A percentile compares a stretch with the other conserved stretches of the same genome.
phyloP scores from a whole-genome alignment of 805 yeast genomes.

The Danielia oregonensis region DNA sequence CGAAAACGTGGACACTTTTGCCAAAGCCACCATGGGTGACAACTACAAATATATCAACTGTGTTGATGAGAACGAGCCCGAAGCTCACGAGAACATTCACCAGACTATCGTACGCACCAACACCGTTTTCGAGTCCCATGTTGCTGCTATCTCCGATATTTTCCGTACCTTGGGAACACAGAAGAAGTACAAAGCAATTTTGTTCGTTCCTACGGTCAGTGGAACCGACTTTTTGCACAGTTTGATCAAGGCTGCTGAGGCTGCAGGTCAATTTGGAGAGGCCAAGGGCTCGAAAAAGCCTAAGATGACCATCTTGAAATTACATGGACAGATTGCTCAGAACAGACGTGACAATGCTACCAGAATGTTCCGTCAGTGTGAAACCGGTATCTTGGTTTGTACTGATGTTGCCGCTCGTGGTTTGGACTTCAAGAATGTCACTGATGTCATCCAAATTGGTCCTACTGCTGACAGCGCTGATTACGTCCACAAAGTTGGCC shows the following conservation, averaged over 20 bases:
- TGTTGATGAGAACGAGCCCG: slow-evolving; percentile 68
- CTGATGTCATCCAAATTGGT: slow-evolving; percentile 82
- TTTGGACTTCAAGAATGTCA: slow-evolving; percentile 86
- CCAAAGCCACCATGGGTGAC: slow-evolving; percentile 51
- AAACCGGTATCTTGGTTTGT: slow-evolving; percentile 63
- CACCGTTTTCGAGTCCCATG: slow-evolving; percentile 53
- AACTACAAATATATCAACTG: slow-evolving; percentile 67
- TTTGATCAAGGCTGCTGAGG: slow-evolving; percentile 22
- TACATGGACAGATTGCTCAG: slow-evolving; percentile 79
- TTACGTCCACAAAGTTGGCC: slow-evolving; percentile 89
- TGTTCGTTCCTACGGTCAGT: slow-evolving; percentile 76
- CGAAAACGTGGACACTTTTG: slow-evolving; percentile 60
- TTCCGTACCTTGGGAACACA: slow-evolving; percentile 32
- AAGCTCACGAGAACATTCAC: slow-evolving; percentile 67
- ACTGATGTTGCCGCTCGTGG: slow-evolving; percentile 97
- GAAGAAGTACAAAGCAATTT: slow-evolving; percentile 65
- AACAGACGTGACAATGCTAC: slow-evolving; percentile 60
- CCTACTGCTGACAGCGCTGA: slow-evolving; percentile 72
- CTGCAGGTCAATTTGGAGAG: slow-evolving; percentile 9
- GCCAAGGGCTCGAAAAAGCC: slow-evolving; percentile 7
- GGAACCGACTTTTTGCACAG: slow-evolving; percentile 57
- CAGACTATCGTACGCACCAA: slow-evolving; percentile 61
- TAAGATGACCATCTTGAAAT: slow-evolving; percentile 16
- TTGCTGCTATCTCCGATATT: slow-evolving; percentile 53
- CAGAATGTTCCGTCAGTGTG: slow-evolving; percentile 42